A percentile compares a stretch with the other conserved stretches of the same genome.
These are phyloP conservation scores for Phytopythium chamaehyphon DNA, from an alignment of 352 stramenopile genomes.

Conservation along the genomic window DNA sequence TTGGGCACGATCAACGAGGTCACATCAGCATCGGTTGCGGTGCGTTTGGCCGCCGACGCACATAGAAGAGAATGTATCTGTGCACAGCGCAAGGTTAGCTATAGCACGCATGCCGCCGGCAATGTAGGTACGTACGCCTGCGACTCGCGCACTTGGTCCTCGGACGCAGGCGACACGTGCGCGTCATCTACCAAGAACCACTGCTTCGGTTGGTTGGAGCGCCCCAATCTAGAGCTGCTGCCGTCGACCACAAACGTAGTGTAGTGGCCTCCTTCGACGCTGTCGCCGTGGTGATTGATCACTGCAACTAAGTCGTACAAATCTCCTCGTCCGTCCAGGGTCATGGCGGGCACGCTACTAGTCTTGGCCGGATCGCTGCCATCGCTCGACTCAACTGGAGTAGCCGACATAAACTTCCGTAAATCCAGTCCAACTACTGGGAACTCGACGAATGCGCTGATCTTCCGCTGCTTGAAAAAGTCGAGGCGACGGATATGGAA, in stretches of 20 bases:
- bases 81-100: constrained; percentile 1
- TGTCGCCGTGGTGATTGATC: constrained; percentile 66
- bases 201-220: constrained; percentile 11
- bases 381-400: constrained; percentile 14
- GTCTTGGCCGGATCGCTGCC: neutral
- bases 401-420: constrained; percentile 26
- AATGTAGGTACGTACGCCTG: constrained; percentile 43
- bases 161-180: constrained; percentile 28
- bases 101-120: neutral
- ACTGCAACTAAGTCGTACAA: constrained; percentile 66
- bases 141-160: constrained; percentile 33
- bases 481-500: constrained; percentile 76
- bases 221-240: neutral
- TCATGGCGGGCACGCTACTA: constrained; percentile 4
- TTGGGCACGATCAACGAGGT: no score
- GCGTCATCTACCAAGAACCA: constrained; percentile 69
- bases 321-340: constrained; percentile 15
- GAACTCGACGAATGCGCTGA: constrained; percentile 44
- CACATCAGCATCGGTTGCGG: neutral
- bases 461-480: constrained; percentile 60
- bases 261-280: constrained; percentile 68
- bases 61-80: constrained; percentile 23
- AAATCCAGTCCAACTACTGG: constrained; percentile 40
- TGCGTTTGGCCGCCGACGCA: constrained; percentile 4
- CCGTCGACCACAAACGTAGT: constrained; percentile 43